Conservation (phyloP, 2,329 filamentous ascomycete species). For the Pestalotiopsis fici region DNA sequence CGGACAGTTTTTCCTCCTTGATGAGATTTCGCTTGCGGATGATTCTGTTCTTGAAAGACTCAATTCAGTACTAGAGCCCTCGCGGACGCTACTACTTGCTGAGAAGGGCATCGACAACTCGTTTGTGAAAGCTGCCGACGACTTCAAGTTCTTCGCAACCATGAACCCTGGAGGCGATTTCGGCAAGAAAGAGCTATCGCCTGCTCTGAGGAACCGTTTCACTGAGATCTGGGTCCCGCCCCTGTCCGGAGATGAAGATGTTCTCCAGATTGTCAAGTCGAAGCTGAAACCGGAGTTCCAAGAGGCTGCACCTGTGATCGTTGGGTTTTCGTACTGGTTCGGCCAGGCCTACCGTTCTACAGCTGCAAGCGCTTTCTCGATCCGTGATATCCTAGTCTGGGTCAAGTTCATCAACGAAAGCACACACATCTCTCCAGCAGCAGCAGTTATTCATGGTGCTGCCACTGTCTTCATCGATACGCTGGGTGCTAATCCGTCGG, state of each 20-base stretch:
- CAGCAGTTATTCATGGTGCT: slow-evolving; percentile 74
- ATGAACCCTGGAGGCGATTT: slow-evolving; percentile 99
- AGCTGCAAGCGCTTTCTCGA: slow-evolving; percentile 76
- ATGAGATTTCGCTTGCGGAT: slow-evolving; percentile 96
- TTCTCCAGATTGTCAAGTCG: slow-evolving; percentile 79
- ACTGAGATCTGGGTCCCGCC: slow-evolving; percentile 98
- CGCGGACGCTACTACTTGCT: slow-evolving; percentile 82
- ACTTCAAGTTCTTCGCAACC: slow-evolving; percentile 95
- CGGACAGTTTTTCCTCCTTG: slow-evolving; percentile 88
- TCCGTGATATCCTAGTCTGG: slow-evolving; percentile 92
- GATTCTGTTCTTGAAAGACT: slow-evolving; percentile 95
- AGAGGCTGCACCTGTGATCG: slow-evolving; percentile 66
- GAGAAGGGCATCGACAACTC: slow-evolving; percentile 90
- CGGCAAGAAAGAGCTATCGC: slow-evolving; percentile 95
- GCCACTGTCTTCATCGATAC: slow-evolving; percentile 96
- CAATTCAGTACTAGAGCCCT: slow-evolving; percentile 93
- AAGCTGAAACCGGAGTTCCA: slow-evolving; percentile 65
- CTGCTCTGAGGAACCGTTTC: slow-evolving; percentile 91
- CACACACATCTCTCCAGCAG: slow-evolving; percentile 38
- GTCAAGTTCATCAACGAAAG: slow-evolving; percentile 85
- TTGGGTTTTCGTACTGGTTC: slow-evolving; percentile 93
- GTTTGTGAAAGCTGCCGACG: slow-evolving; percentile 71
- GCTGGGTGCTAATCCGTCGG: slow-evolving; percentile 91
- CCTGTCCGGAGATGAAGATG: slow-evolving; percentile 80
- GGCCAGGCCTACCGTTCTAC: slow-evolving; percentile 77